Evolutionary conservation across 2,329 filamentous ascomycete genomes (phyloP).

Genomic region (Ophioceras dolichostomum): DNA sequence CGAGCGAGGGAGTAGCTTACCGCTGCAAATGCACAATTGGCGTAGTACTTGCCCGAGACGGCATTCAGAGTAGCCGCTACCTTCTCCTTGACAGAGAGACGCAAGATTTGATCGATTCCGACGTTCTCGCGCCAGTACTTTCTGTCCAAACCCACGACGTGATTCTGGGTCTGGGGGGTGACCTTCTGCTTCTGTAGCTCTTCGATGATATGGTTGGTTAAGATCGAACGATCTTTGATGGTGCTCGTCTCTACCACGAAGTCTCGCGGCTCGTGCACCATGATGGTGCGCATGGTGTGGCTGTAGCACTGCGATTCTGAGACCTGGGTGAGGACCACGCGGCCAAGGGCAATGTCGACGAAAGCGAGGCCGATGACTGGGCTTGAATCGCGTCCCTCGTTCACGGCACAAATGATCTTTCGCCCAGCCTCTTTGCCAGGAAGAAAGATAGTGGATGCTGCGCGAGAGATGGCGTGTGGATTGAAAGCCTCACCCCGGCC

Average conservation of each 20-base stretch:
- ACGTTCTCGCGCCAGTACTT: conserved; percentile 72
- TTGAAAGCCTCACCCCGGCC: no score
- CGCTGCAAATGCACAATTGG: conserved; percentile 78
- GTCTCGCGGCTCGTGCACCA: conserved; percentile 65
- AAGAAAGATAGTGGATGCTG: no score
- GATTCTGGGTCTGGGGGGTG: conserved; percentile 42
- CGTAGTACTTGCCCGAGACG: conserved; percentile 73
- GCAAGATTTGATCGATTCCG: conserved; percentile 67
- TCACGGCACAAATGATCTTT: conserved; percentile 76
- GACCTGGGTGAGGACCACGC: conserved; percentile 79
- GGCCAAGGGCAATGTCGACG: conserved; percentile 73
- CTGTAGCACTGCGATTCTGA: conserved; percentile 89
- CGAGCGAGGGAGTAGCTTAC: conserved; percentile 41
- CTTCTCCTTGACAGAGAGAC: conserved; percentile 69
- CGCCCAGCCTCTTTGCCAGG: no score
- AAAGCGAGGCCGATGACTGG: conserved; percentile 79
- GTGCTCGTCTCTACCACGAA: conserved; percentile 69
- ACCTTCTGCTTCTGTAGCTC: conserved; percentile 63
- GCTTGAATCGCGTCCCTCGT: conserved; percentile 75
- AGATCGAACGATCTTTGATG: conserved; percentile 58
- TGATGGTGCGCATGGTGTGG: conserved; percentile 75
- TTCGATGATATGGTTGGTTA: no score
- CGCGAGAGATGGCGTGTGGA: no score
- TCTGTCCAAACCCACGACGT: conserved; percentile 59
- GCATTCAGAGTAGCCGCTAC: conserved; percentile 70